phyloP scores from a whole-genome alignment of 257 asterid genomes.

The Plantago ovata region DNA sequence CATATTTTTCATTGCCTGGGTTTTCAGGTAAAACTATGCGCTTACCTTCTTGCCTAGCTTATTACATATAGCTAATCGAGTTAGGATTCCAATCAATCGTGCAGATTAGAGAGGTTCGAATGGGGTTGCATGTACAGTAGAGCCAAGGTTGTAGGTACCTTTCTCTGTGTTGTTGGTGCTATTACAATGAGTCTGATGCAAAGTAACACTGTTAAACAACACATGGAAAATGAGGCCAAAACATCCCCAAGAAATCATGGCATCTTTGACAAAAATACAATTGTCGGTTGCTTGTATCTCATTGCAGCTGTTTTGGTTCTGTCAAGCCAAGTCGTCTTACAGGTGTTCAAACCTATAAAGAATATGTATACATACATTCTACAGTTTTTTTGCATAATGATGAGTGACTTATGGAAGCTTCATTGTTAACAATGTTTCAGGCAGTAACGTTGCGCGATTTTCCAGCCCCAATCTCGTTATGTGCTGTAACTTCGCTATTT shows the following conservation, averaged over 20 bases:
- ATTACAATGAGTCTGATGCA: conserved; percentile 72
- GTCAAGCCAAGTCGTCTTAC: conserved; percentile 69
- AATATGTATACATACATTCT: neutral
- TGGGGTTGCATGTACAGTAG: conserved; percentile 66
- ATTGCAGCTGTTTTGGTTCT: conserved; percentile 63
- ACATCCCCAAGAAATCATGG: conserved; percentile 10
- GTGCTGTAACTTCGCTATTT: conserved; percentile 62
- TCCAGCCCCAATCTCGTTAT: conserved; percentile 72
- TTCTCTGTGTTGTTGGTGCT: conserved; percentile 79
- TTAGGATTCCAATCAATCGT: neutral
- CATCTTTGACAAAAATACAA: conserved; percentile 33
- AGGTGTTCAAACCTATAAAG: conserved; percentile 34
- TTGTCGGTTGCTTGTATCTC: conserved; percentile 65
- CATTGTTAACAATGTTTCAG: conserved; percentile 36
- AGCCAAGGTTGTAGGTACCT: conserved; percentile 72
- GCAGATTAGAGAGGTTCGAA: conserved; percentile 73
- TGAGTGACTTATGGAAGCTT: neutral
- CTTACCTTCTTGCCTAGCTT: neutral
- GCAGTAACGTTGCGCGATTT: conserved; percentile 65
- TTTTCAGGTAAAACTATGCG: conserved; percentile 41
- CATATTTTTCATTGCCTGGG: conserved; percentile 80
- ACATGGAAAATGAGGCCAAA: conserved; percentile 16
- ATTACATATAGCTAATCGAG: neutral
- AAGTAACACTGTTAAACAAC: conserved; percentile 27
- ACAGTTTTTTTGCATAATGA: neutral